Conservation (phyloP, 306 rosid species). For the Luffa acutangula region DNA sequence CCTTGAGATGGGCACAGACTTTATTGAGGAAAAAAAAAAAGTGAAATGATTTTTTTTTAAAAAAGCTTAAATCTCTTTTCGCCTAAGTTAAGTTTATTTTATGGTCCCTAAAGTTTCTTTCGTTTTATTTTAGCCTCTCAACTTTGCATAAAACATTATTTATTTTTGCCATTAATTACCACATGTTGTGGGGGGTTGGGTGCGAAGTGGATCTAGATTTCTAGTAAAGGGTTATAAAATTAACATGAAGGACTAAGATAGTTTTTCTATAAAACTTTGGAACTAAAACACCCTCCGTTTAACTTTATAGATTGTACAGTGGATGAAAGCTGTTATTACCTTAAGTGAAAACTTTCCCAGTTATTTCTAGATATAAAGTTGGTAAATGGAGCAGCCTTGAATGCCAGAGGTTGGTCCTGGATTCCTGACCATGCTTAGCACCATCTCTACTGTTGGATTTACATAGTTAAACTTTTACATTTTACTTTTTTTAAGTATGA, state of each 20-base stretch:
- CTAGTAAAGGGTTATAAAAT: not conserved
- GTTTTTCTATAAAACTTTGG: not conserved
- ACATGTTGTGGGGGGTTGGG: not conserved
- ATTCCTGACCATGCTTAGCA: not conserved
- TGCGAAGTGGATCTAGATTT: not conserved
- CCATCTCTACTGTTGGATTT: not conserved
- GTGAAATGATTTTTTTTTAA: not conserved
- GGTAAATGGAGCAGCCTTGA: constrained; percentile 3
- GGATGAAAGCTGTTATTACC: not conserved
- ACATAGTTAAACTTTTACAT: not conserved
- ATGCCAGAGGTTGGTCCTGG: not conserved
- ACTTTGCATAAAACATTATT: not conserved
- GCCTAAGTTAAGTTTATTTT: not conserved
- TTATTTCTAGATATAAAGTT: not conserved
- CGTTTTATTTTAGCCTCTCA: not conserved
- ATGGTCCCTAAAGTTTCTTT: not conserved
- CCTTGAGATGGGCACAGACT: not conserved
- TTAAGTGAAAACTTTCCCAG: not conserved
- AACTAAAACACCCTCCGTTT: not conserved
- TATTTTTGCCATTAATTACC: not conserved
- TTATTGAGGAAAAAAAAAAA: not conserved
- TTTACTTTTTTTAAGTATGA: not conserved
- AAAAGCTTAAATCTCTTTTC: not conserved
- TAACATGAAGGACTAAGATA: not conserved
- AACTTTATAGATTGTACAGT: not conserved